A percentile compares a stretch with the other conserved stretches of the same genome.
phyloP scores from a whole-genome alignment of 352 stramenopile species.

The Globisporangium apiculatum region DNA sequence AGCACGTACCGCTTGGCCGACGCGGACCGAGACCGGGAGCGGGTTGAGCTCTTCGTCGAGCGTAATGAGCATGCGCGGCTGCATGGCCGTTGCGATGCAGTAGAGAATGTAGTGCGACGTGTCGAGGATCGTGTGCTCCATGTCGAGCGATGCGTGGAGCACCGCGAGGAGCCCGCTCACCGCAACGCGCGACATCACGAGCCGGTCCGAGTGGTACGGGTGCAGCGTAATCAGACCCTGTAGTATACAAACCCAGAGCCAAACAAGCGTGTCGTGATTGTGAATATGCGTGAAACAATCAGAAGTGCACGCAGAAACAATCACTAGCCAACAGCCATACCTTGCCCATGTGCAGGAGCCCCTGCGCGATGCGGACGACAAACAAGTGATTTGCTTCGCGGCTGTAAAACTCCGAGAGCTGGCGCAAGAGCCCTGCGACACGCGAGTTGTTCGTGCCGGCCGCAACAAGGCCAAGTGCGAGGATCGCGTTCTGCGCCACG shows the following conservation, averaged over 20 bases:
- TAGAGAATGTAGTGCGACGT: conserved; percentile 99
- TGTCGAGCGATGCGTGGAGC: conserved; percentile 94
- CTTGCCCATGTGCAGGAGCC: conserved; percentile 99
- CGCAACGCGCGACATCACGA: conserved; percentile 86
- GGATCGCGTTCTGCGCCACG: conserved; percentile 96
- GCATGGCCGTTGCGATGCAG: conserved; percentile 96
- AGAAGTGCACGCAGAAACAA: neutral
- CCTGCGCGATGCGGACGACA: conserved; percentile 97
- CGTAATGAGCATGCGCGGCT: conserved; percentile 98
- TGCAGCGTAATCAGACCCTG: conserved; percentile 95
- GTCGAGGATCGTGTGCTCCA: conserved; percentile 97
- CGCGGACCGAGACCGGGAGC: conserved; percentile 95
- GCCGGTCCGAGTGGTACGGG: conserved; percentile 96
- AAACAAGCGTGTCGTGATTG: no score
- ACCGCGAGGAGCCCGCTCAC: conserved; percentile 95
- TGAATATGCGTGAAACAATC: neutral
- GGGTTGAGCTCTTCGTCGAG: conserved; percentile 95
- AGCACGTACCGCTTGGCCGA: conserved; percentile 92
- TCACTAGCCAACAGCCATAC: conserved; percentile 12
- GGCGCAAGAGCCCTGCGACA: conserved; percentile 95
- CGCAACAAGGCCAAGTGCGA: conserved; percentile 94
- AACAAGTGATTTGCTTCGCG: conserved; percentile 97
- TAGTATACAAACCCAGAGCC: neutral
- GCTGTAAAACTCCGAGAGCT: conserved; percentile 97
- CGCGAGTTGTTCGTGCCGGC: conserved; percentile 99